Conservation (phyloP, 2,329 filamentous ascomycete genomes). For the Lasiodiplodia sp. region DNA sequence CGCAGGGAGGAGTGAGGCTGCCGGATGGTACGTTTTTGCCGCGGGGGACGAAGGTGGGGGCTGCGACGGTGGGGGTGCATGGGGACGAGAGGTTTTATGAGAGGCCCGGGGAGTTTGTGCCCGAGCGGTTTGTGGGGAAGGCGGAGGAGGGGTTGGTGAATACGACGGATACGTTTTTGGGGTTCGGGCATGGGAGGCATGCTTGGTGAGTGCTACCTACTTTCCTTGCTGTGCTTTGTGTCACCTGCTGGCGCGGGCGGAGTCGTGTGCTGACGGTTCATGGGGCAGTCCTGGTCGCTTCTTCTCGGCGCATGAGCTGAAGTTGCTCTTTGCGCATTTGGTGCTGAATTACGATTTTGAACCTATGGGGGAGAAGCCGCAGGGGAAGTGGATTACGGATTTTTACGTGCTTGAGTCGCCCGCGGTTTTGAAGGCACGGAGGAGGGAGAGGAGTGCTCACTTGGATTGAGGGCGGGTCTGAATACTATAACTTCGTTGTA, state of each 20-base stretch:
- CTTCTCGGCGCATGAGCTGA: constrained; percentile 46
- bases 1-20: background rate
- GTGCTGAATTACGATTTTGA: constrained; percentile 49
- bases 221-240: background rate
- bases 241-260: accelerated
- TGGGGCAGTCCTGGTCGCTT: constrained; percentile 44
- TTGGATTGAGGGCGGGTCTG: background rate
- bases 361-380: constrained; percentile 37
- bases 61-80: constrained; percentile 33
- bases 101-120: constrained; percentile 30
- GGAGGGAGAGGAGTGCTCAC: background rate
- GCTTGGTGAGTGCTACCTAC: constrained; percentile 37
- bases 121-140: constrained; percentile 40
- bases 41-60: constrained; percentile 31
- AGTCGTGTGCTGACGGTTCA: constrained; percentile 33
- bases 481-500: no score
- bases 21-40: constrained; percentile 4
- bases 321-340: constrained; percentile 47
- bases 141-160: constrained; percentile 61
- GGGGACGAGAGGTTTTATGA: constrained; percentile 35
- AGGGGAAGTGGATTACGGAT: constrained; percentile 33
- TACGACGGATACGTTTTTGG: constrained; percentile 59
- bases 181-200: constrained; percentile 66
- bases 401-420: background rate
- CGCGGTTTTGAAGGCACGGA: background rate